Percentiles rank a stretch among this genome's conserved stretches.
phyloP scores from a whole-genome alignment of 345 rosid genomes.

The Moringa oleifera region DNA sequence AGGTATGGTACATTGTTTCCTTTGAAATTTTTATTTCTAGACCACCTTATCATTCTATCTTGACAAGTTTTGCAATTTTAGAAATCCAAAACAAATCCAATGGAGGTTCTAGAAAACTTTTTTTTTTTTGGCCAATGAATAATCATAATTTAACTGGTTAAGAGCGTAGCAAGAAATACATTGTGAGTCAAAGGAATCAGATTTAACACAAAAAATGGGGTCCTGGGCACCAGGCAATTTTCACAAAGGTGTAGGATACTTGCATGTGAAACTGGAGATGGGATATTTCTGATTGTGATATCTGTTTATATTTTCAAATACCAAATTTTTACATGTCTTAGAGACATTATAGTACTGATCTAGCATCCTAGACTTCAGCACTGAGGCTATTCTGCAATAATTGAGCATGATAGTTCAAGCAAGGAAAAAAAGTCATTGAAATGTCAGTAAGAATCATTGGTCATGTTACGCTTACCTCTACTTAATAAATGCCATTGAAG shows the following conservation, averaged over 20 bases:
- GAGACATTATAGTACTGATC: neutral
- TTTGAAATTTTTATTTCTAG: neutral
- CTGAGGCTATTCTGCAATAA: neutral
- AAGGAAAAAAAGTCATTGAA: neutral
- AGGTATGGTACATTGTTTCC: constrained; percentile 39
- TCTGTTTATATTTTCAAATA: too few species aligned
- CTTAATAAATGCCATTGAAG: too few species aligned
- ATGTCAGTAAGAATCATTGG: too few species aligned
- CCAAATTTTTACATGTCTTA: neutral
- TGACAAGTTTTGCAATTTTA: neutral
- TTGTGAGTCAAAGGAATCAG: neutral
- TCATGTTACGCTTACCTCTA: too few species aligned
- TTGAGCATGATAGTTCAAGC: neutral
- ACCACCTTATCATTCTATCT: neutral
- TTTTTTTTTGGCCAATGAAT: neutral
- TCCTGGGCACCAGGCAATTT: neutral
- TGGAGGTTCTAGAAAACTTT: too few species aligned
- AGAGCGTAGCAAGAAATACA: too few species aligned
- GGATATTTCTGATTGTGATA: too few species aligned
- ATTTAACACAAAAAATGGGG: neutral
- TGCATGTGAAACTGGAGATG: too few species aligned
- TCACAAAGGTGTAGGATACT: neutral
- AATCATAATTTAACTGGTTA: too few species aligned
- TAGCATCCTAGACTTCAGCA: neutral
- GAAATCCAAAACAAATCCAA: neutral